These are phyloP conservation scores for Nicotiana sylvestris DNA, from an alignment of 257 asterid genomes.

Conservation along the genomic window DNA sequence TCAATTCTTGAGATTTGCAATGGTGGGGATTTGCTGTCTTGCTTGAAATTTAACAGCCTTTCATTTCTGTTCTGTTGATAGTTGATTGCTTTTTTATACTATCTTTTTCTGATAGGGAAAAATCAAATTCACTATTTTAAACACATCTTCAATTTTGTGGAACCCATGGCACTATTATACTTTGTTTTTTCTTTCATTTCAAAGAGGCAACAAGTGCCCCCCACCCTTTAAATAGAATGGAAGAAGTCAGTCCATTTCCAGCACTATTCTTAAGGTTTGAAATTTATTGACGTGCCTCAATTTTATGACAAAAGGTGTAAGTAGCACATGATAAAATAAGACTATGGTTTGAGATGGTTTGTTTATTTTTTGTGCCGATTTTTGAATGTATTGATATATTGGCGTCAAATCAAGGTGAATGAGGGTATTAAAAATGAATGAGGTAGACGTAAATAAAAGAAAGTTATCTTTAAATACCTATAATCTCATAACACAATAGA, in stretches of 20 bases:
- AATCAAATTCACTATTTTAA: neutral
- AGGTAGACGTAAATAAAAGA: too few species aligned
- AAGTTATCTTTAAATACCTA: too few species aligned
- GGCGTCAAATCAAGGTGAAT: too few species aligned
- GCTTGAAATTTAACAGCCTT: neutral
- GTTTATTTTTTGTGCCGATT: neutral
- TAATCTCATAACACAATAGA: too few species aligned
- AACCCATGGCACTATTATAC: neutral
- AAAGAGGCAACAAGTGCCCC: neutral
- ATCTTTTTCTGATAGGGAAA: neutral
- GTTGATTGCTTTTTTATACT: neutral
- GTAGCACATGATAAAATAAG: neutral
- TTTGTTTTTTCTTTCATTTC: neutral
- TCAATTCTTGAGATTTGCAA: conserved; percentile 3
- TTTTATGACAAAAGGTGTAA: neutral
- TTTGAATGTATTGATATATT: too few species aligned
- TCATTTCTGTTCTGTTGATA: neutral
- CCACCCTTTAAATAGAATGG: neutral
- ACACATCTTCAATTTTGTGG: neutral
- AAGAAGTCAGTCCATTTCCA: neutral
- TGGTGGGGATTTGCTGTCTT: neutral
- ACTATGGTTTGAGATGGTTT: neutral
- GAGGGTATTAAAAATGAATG: too few species aligned
- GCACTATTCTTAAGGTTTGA: neutral
- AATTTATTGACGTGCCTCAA: neutral